Evolutionary conservation across 805 yeast species (phyloP), one percentile per base, ranked within the genome.

Genomic region (Komagataella kurtzmanii): DNA sequence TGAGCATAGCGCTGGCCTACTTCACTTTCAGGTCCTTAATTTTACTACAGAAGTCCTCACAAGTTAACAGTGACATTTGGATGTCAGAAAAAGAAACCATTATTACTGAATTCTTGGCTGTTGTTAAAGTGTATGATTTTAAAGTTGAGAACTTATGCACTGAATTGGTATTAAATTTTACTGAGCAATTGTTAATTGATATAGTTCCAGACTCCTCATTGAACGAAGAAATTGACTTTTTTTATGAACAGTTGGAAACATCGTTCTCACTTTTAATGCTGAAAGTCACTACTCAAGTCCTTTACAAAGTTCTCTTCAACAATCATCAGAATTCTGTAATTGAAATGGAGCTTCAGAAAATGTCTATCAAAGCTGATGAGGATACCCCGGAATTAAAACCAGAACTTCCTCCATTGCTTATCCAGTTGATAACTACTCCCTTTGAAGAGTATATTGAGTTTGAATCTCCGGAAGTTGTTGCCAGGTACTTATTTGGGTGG

Each of bases 401-500:
- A 3, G 59, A 59, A 19, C 59, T 80, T 14, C 83, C 83, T 0
- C 53, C 48, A 0, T 54, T 48, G 7, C 61, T 85, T 36, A 54
- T 83, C 7, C 56, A 65, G 0, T 59, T 60, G 30, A 56, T 76
- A 5, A 50, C 56, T 6, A 57, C 62, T 1, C 59, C 66, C 24
- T 61, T 67, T 3, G 59, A 62, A 43, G 75, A 71, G 21, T 71
- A 70, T 52, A 54, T 72, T 24, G 77, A 59, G 18, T 57, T 58
- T 51, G 74, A 73, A 46, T 68, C 69, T 23, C 68, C 65, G 19
- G 53, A 57, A 24, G 61, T 60, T 3, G 61, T 72, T 47, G 59
- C 73, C 24, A 68, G 63, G 18, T 84, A 76, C 59, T 57, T 84
- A 40, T 83, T 86, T 82, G 68, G 79, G 52, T 89, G 95, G 95